These are phyloP conservation scores for Anthoceros angustus DNA, from an alignment of 225 moss, liverwort and hornwort species.

Conservation along the genomic window DNA sequence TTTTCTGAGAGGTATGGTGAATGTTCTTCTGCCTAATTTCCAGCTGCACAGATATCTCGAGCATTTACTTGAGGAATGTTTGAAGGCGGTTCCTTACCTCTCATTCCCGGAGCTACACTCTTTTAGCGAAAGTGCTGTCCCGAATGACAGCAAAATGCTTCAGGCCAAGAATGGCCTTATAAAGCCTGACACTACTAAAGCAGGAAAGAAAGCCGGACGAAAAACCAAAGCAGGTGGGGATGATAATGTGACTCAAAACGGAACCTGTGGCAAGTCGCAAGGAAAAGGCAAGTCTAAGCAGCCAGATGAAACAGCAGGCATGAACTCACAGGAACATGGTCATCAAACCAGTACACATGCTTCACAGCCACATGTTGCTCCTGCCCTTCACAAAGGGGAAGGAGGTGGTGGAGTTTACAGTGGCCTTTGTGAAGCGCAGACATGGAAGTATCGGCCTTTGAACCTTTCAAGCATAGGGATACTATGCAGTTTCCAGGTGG, in stretches of 20 bases:
- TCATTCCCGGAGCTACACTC: constrained; percentile 62
- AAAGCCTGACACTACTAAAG: constrained; percentile 10
- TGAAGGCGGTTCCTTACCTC: constrained; percentile 37
- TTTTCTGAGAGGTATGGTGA: background rate
- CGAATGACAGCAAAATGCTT: constrained; percentile 24
- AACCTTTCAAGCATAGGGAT: constrained; percentile 45
- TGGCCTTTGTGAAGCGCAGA: constrained; percentile 39
- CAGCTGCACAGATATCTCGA: constrained; percentile 43
- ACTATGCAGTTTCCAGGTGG: constrained; percentile 46
- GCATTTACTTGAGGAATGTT: constrained; percentile 45
- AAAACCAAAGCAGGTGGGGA: constrained; percentile 21
- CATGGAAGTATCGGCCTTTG: constrained; percentile 79
- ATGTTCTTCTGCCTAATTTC: background rate
- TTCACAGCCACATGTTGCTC: background rate
- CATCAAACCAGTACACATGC: background rate
- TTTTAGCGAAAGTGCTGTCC: constrained; percentile 17
- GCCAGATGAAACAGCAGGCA: no score
- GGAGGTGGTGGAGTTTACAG: constrained; percentile 16
- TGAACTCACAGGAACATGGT: background rate
- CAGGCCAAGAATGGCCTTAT: constrained; percentile 18
- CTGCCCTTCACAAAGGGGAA: constrained; percentile 15
- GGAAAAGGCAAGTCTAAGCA: background rate
- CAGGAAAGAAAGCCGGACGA: constrained; percentile 19
- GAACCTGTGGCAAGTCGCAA: constrained; percentile 20
- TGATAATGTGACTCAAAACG: constrained; percentile 19